Base-by-base conservation (phyloP, 192 early-diverging fungal species). In the Dispira parvispora region DNA sequence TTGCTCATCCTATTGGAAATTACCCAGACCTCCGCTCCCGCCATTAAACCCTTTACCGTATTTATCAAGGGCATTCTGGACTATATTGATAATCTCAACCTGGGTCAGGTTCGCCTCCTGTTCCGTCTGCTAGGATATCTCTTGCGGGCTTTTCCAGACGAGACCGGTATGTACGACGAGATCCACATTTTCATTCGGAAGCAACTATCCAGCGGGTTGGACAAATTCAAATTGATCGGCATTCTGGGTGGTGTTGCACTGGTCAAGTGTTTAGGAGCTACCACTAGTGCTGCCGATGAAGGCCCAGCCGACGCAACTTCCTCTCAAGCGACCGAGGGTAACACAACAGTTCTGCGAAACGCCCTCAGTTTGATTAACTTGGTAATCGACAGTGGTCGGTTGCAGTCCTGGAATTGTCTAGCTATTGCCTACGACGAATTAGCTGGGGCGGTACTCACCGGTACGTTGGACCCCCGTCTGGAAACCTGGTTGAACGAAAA, bases 1-100 rank as follows among this genome's bases (percentile, higher is more conserved):
- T 49, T 86, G 14, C 68, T 71, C 10, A 78, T 82, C 1, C 64
- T 80, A 23, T 68, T 80, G 49, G 65, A 75, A 16, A 73, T 89
- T 11, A 81, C 79, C 5, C 63, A 73, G 16, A 62, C 45, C 1
- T 71, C 79, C 32, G 69, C 82, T 13, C 46, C 67, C 16, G 70
- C 71, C 26, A 65, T 89, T 45, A 75, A 78, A 14, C 75, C 75
- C 23, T 88, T 80, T 66, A 76, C 75, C 32, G 72, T 79, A 26
- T 87, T 87, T 61, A 77, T 89, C 43, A 86, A 85, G 56, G 84
- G 85, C 9, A 67, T 88, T 1, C 55, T 89, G 28, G 84, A 88
- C 67, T 86, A 87, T 46, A 56, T 89, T 16, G 87, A 86, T 45
- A 85, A 83, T 49, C 63, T 89, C 43, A 64, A 69, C 1, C 65